Base-by-base conservation (phyloP, 306 rosid genomes). In the Cyclanthera cordifolia region DNA sequence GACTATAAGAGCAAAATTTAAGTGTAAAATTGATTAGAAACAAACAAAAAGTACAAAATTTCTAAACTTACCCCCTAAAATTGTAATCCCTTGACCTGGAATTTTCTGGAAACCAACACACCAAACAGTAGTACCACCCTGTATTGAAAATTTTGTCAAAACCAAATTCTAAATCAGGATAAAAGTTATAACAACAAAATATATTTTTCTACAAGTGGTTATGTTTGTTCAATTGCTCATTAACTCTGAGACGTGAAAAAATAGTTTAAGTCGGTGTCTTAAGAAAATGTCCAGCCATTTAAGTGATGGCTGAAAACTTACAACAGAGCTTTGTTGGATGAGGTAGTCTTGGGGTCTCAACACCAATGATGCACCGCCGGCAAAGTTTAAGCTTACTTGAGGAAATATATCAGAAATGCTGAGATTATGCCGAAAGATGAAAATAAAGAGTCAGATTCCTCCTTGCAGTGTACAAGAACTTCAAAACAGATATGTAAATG, bases 301-400 rank as follows among this genome's bases (percentile, higher is more conserved):
- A 52, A 49, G 30, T 37, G 70, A 52, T 39, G n/a, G 46, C 25
- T 50, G 53, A 71, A 74, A 70, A 79, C 99, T 86, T 79, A 94
- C 99, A 77, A 77, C 79, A 65, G 87, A 88, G 81, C 24, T 83
- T 71, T 94, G 95, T 79, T 86, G 95, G 75, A 90, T 73, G 70
- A 94, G 96, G 76, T 94, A 94, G 79, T 94, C 99, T 74, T 88
- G 90, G 52, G 99, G 95, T 74, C 87, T 79, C 73, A 94, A 76
- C 82, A 65, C 41, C 90, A 94, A 43, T 13, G 95, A 75, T 47
- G 95, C 96, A 12, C 90, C 87, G 4, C 89, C 91, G 23, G 88
- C 91, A 74, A 94, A 94, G 85, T 94, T 90, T 72, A 94, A 83
- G 79, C 87, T 86, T 68, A 86, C 99, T 83, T 76, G 90, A 50